Conservation (phyloP, 2,329 filamentous ascomycete genomes). For the Claviceps fusiformis region DNA sequence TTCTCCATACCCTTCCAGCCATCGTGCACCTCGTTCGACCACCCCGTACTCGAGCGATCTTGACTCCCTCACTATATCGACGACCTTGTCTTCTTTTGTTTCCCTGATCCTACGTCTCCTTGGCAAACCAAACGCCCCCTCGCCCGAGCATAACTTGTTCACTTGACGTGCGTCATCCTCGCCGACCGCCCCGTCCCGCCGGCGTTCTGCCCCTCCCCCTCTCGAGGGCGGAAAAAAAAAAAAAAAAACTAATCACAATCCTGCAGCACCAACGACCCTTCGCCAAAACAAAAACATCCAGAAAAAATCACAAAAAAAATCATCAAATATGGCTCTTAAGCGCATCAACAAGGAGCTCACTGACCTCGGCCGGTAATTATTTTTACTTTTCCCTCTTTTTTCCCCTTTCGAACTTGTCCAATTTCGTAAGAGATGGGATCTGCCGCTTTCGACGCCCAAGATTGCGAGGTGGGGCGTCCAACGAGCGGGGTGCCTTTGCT, state of each 20-base stretch:
- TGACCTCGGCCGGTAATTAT: constrained; percentile 71
- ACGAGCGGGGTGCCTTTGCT: constrained; percentile 21
- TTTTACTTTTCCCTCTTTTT: constrained; percentile 8
- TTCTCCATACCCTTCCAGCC: not conserved
- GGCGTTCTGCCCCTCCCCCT: constrained; percentile 2
- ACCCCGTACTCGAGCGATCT: not conserved
- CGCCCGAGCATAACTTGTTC: constrained; percentile 6
- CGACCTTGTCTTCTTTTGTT: not conserved
- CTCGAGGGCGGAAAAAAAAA: not conserved
- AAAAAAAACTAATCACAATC: constrained; percentile 12
- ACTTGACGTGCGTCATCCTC: constrained; percentile 15
- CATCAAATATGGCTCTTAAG: constrained; percentile 65
- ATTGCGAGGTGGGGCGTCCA: constrained; percentile 23
- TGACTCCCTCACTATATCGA: constrained; percentile 1
- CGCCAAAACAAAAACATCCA: not conserved
- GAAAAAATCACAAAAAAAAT: constrained; percentile 16
- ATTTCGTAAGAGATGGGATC: constrained; percentile 10
- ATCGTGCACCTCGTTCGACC: constrained; percentile 1
- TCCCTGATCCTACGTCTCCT: constrained; percentile 7
- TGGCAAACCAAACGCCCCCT: constrained; percentile 5
- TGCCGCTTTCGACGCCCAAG: constrained; percentile 12
- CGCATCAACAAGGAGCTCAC: constrained; percentile 90
- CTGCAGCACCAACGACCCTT: constrained; percentile 10
- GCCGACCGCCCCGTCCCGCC: constrained; percentile 6
- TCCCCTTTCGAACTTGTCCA: not conserved